These are phyloP conservation scores for Termitomyces sp. DNA, from an alignment of 768 basidiomycete genomes.

Conservation along the genomic window DNA sequence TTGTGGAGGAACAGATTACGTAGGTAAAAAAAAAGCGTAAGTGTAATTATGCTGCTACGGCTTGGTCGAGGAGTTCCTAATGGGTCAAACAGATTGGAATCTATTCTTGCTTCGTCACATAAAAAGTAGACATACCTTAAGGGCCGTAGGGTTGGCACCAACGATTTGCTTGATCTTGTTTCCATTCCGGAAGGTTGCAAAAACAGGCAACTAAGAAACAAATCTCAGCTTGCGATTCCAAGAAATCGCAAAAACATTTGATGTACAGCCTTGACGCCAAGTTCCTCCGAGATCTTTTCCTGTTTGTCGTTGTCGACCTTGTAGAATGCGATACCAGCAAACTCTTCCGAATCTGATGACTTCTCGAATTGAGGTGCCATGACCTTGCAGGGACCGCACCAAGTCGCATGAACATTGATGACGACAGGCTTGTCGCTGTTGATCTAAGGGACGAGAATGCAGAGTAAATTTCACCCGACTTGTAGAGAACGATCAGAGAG, in stretches of 20 bases:
- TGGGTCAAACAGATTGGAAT: not conserved
- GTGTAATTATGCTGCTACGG: not conserved
- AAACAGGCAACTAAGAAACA: constrained; percentile 26
- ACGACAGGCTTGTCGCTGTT: constrained; percentile 39
- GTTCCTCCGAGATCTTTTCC: constrained; percentile 46
- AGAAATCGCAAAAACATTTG: not conserved
- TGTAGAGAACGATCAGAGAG: too few species aligned
- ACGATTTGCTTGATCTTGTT: constrained; percentile 30
- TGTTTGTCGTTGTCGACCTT: constrained; percentile 70
- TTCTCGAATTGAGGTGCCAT: constrained; percentile 65
- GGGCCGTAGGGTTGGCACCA: constrained; percentile 38
- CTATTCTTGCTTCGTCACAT: not conserved
- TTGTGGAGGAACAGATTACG: too few species aligned
- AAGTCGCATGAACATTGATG: constrained; percentile 74
- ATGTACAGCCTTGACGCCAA: constrained; percentile 15
- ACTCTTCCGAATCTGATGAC: constrained; percentile 29
- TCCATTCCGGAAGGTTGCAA: constrained; percentile 31
- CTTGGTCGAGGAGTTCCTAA: not conserved
- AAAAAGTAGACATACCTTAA: constrained; percentile 30
- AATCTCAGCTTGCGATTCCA: not conserved
- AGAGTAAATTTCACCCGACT: not conserved
- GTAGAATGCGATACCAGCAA: constrained; percentile 48
- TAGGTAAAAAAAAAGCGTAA: too few species aligned
- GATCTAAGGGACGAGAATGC: constrained; percentile 28
- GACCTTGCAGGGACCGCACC: constrained; percentile 67